phyloP scores from a whole-genome alignment of 2,329 filamentous ascomycete species.

The Microdochium paspali region DNA sequence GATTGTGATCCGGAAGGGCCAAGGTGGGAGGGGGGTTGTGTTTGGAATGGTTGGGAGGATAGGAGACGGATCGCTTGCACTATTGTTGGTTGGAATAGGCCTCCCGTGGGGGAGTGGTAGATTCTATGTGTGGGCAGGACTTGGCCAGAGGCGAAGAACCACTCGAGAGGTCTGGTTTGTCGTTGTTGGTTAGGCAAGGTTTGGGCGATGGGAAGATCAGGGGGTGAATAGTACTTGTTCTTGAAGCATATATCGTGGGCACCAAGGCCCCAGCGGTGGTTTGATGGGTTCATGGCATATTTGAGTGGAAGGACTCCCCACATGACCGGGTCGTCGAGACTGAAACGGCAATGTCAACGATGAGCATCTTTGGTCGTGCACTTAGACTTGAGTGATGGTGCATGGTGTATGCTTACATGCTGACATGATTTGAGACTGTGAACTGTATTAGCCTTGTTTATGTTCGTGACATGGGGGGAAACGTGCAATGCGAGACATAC shows the following conservation, averaged over 20 bases:
- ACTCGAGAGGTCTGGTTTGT: constrained; percentile 56
- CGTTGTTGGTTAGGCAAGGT: too few species aligned
- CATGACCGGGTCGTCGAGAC: constrained; percentile 86
- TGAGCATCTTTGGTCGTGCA: constrained; percentile 10
- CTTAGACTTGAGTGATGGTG: constrained; percentile 15
- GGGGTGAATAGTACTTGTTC: constrained; percentile 54
- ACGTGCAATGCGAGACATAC: constrained; percentile 30
- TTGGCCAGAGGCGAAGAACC: constrained; percentile 85
- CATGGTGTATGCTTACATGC: constrained; percentile 56
- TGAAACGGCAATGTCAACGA: constrained; percentile 27
- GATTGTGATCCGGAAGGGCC: constrained; percentile 2
- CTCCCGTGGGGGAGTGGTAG: constrained; percentile 69
- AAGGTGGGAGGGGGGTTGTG: constrained; percentile 6
- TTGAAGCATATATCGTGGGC: constrained; percentile 95
- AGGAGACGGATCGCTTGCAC: constrained; percentile 78
- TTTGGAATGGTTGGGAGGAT: constrained; percentile 45
- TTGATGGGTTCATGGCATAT: constrained; percentile 62
- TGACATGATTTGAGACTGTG: constrained; percentile 78
- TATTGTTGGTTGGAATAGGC: constrained; percentile 83
- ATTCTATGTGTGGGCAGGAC: constrained; percentile 81
- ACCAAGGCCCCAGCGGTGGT: constrained; percentile 80
- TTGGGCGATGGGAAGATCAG: too few species aligned
- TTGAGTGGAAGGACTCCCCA: constrained; percentile 80
- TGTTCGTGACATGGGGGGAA: background rate
- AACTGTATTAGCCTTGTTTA: constrained; percentile 6